phyloP scores from a whole-genome alignment of 73 alveolate species.

The Effrenium voratum region DNA sequence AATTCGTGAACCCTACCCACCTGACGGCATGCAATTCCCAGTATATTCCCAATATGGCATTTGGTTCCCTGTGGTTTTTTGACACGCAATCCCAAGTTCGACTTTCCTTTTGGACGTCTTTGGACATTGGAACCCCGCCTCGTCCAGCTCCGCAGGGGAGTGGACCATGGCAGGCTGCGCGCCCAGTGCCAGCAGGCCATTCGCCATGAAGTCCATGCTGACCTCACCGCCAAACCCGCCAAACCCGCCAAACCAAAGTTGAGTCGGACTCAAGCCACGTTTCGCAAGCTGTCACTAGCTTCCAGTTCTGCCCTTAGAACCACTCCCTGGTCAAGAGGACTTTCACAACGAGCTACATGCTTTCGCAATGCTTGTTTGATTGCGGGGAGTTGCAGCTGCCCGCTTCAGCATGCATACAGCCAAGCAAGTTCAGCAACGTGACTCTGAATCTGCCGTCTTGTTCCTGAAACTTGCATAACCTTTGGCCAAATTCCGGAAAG shows the following conservation, averaged over 20 bases:
- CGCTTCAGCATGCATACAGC: no score
- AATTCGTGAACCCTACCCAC: not conserved
- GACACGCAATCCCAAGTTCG: not conserved
- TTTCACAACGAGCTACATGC: no score
- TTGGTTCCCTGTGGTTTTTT: not conserved
- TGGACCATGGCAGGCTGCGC: slow-evolving; percentile 87
- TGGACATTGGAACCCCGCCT: not conserved
- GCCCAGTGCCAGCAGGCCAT: slow-evolving; percentile 78
- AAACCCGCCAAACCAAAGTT: not conserved
- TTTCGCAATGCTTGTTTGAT: no score
- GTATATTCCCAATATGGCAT: not conserved
- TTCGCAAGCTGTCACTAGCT: no score
- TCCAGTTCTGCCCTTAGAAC: no score
- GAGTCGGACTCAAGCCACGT: no score
- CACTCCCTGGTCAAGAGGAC: no score
- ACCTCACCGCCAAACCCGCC: not conserved
- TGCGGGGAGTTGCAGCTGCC: no score
- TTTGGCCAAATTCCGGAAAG: no score
- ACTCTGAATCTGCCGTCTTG: no score
- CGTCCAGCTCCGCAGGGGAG: slow-evolving; percentile 79
- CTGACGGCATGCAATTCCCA: not conserved
- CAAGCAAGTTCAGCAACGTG: no score
- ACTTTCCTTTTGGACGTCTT: not conserved
- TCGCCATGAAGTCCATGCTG: slow-evolving; percentile 90
- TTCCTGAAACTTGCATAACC: no score